A percentile compares a stretch with the other conserved stretches of the same genome.
phyloP scores from a whole-genome alignment of 108 stramenopile species.

The Cyclotella cryptica region DNA sequence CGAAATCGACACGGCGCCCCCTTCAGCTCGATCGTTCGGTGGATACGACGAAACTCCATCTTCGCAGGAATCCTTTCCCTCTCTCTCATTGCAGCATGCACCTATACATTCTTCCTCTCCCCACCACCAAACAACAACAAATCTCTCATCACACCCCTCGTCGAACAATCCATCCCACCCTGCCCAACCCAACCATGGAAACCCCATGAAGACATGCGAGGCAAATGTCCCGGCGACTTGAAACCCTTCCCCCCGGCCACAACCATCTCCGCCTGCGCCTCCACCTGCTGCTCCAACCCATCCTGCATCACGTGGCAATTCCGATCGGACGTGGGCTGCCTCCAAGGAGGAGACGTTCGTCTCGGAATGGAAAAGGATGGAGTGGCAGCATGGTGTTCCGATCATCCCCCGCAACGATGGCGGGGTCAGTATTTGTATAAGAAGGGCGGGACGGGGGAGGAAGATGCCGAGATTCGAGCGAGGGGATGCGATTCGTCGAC shows the following conservation, averaged over 20 bases:
- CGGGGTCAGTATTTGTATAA: slow-evolving; percentile 53
- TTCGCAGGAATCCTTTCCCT: background rate
- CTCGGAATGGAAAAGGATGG: slow-evolving; percentile 69
- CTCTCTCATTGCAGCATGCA: background rate
- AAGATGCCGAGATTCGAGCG: slow-evolving; percentile 20
- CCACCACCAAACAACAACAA: background rate
- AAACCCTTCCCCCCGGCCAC: slow-evolving; percentile 17
- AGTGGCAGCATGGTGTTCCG: slow-evolving; percentile 58
- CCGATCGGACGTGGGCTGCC: slow-evolving; percentile 55
- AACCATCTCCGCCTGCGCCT: slow-evolving; percentile 47
- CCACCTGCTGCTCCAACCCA: slow-evolving; percentile 46
- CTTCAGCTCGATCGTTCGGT: background rate
- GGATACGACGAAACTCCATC: background rate
- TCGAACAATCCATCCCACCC: slow-evolving; percentile 28
- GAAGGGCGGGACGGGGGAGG: background rate
- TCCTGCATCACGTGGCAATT: slow-evolving; percentile 63
- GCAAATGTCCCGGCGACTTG: slow-evolving; percentile 53
- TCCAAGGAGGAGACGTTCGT: slow-evolving; percentile 59
- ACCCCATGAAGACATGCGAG: slow-evolving; percentile 52
- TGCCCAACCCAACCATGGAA: slow-evolving; percentile 59
- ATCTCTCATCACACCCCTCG: background rate
- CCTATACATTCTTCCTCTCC: background rate
- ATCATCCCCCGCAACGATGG: slow-evolving; percentile 61
- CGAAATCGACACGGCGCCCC: background rate
- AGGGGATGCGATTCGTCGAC: slow-evolving; percentile 41